These are phyloP conservation scores for Casuarina glauca DNA, from an alignment of 306 rosid genomes.

Conservation along the genomic window DNA sequence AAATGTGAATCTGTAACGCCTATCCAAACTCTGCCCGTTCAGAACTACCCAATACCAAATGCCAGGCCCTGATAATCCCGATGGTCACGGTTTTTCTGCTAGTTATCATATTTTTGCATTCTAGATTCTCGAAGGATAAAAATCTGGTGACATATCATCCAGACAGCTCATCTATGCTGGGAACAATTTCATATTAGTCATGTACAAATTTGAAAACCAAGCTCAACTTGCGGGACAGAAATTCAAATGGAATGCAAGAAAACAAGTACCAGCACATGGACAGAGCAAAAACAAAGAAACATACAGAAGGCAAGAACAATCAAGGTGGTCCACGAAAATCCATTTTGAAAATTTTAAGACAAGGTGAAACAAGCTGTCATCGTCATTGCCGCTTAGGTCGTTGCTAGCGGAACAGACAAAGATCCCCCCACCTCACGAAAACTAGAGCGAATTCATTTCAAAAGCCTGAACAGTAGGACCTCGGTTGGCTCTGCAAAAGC, in stretches of 20 bases:
- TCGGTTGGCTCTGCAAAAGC: constrained; percentile 23
- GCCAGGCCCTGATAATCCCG: no score
- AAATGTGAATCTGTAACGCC: background rate
- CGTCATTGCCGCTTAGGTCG: constrained; percentile 24
- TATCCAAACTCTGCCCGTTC: background rate
- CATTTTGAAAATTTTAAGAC: constrained; percentile 43
- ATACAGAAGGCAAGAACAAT: constrained; percentile 26
- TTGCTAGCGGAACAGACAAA: constrained; percentile 48
- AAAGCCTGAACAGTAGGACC: constrained; percentile 27
- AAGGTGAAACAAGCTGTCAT: constrained; percentile 50
- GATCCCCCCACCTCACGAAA: constrained; percentile 39
- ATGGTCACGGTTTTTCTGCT: no score
- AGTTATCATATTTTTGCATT: no score
- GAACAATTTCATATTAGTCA: constrained; percentile 7
- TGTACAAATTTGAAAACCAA: background rate
- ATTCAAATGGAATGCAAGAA: constrained; percentile 30
- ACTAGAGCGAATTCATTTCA: constrained; percentile 33
- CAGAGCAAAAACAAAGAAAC: constrained; percentile 32
- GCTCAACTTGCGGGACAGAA: background rate
- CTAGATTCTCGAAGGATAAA: no score
- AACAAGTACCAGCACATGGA: constrained; percentile 27
- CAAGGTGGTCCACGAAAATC: constrained; percentile 60
- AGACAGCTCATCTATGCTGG: constrained; percentile 27
- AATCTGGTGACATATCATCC: background rate
- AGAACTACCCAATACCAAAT: background rate